These are phyloP conservation scores for Phytophthora hibernalis DNA, from an alignment of 352 stramenopile genomes.

Conservation along the genomic window DNA sequence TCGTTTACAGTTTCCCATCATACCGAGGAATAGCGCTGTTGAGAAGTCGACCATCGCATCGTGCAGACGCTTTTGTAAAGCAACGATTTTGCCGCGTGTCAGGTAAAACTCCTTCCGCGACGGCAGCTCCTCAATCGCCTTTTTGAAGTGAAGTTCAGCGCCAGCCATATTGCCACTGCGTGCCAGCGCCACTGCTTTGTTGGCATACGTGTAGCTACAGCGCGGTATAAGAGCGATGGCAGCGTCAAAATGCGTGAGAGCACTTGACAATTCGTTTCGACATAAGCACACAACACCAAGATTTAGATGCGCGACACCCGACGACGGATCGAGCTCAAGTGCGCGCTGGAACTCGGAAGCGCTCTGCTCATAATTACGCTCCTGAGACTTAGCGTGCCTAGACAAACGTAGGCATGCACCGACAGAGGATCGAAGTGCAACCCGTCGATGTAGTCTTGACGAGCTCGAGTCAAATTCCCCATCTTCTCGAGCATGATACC, in stretches of 20 bases:
- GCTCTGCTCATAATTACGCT: conserved; percentile 49
- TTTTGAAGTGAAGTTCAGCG: conserved; percentile 64
- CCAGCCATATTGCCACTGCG: conserved; percentile 44
- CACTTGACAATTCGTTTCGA: conserved; percentile 34
- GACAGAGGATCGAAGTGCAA: conserved; percentile 76
- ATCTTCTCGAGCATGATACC: conserved; percentile 71
- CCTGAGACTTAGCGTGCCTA: conserved; percentile 68
- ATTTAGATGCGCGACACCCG: conserved; percentile 71
- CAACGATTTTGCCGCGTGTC: conserved; percentile 68
- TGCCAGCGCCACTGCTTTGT: conserved; percentile 65
- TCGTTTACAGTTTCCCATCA: conserved; percentile 67
- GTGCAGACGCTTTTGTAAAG: conserved; percentile 75
- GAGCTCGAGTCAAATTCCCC: conserved; percentile 51
- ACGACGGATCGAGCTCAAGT: conserved; percentile 54
- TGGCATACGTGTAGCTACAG: conserved; percentile 75
- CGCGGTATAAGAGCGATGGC: conserved; percentile 56
- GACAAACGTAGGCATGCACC: conserved; percentile 56
- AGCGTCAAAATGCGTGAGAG: conserved; percentile 57
- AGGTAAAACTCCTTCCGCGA: conserved; percentile 78
- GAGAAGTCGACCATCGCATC: conserved; percentile 87
- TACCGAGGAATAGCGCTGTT: conserved; percentile 74
- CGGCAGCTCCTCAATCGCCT: conserved; percentile 73
- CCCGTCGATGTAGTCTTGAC: conserved; percentile 66
- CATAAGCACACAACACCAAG: conserved; percentile 58
- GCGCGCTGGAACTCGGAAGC: conserved; percentile 45